Conservation (phyloP, 2,329 filamentous ascomycete genomes). For the Sporothrix variecibatus region DNA sequence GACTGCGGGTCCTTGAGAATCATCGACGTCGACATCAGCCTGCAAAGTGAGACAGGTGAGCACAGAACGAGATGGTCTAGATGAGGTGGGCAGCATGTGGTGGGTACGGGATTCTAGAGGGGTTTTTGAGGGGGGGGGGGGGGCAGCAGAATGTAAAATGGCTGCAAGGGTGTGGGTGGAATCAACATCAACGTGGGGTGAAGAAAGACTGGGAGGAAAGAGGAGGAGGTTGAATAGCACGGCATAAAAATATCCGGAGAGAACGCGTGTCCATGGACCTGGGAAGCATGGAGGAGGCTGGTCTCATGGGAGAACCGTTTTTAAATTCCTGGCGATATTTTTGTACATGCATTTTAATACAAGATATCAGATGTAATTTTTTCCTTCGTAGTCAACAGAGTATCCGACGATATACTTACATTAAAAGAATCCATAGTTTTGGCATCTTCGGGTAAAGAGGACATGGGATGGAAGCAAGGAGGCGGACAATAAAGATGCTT, state of each 20-base stretch:
- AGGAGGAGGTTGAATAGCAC: not conserved
- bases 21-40: not conserved
- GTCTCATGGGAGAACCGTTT: not conserved
- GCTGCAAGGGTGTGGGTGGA: not conserved
- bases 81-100: not conserved
- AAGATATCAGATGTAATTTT: too few species aligned
- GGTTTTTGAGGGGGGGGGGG: too few species aligned
- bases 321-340: not conserved
- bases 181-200: not conserved
- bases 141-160: not conserved
- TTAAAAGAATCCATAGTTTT: too few species aligned
- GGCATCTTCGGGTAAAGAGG: not conserved
- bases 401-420: too few species aligned
- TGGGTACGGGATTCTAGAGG: not conserved
- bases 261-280: not conserved
- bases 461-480: not conserved
- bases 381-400: too few species aligned
- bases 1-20: not conserved
- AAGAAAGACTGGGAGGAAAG: not conserved
- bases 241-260: not conserved
- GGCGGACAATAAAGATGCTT: not conserved
- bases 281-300: not conserved
- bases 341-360: not conserved
- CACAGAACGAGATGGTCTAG: not conserved
- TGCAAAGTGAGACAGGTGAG: not conserved